These are phyloP conservation scores for Emmonsia crescens DNA, from an alignment of 2,329 filamentous ascomycete genomes.

Conservation along the genomic window DNA sequence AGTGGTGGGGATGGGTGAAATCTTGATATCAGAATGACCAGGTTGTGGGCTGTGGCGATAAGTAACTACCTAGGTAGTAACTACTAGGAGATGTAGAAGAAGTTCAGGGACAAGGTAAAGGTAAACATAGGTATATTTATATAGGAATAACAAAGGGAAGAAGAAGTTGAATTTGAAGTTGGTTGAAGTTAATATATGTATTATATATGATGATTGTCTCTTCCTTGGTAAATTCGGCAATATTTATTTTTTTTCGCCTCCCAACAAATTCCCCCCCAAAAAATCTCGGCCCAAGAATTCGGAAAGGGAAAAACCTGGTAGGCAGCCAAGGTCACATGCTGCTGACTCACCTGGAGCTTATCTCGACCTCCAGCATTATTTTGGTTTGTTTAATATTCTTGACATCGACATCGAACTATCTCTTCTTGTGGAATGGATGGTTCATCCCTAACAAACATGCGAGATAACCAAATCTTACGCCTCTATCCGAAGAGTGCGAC, in stretches of 20 bases:
- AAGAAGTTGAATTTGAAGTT: too few relatives aligned
- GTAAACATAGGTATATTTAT: not conserved
- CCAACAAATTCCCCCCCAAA: not conserved
- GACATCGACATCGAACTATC: too few relatives aligned
- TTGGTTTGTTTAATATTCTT: too few relatives aligned
- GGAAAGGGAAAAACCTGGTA: not conserved
- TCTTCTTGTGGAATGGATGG: too few relatives aligned
- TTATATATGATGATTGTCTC: too few relatives aligned
- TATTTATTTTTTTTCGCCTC: not conserved
- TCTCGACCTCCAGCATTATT: not conserved
- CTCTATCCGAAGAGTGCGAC: too few relatives aligned
- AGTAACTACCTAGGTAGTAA: too few relatives aligned
- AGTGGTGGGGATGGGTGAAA: not conserved
- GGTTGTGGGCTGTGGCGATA: too few relatives aligned
- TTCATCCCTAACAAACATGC: too few relatives aligned
- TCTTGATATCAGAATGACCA: not conserved
- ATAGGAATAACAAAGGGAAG: not conserved
- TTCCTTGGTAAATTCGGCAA: too few relatives aligned
- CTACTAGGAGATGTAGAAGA: not conserved
- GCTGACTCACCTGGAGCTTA: constrained; percentile 1
- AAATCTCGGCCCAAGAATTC: too few relatives aligned
- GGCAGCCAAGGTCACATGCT: not conserved
- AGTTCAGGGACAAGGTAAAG: not conserved
- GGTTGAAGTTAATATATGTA: not conserved
- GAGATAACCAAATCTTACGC: too few relatives aligned